A percentile compares a stretch with the other conserved stretches of the same genome.
Conservation (phyloP, 2,329 filamentous ascomycete species). For the Trichoderma asperellum region DNA sequence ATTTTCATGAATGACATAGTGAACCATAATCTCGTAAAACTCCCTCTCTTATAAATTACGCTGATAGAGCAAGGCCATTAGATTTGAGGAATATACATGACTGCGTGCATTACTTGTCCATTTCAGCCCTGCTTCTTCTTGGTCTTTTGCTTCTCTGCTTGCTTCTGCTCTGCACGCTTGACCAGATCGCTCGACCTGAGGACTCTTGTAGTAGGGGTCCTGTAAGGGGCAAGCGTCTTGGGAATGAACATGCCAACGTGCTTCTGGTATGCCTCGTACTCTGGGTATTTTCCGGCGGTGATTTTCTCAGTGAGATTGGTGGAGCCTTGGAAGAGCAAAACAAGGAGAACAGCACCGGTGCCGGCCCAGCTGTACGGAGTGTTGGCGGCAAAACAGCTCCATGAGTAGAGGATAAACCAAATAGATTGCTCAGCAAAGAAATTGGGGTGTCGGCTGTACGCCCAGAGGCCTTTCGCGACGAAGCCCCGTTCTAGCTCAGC, state of each 20-base stretch:
- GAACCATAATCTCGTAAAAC: not conserved
- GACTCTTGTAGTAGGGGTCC: conserved; percentile 49
- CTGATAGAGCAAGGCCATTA: not conserved
- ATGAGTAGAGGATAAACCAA: conserved; percentile 87
- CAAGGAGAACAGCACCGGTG: conserved; percentile 68
- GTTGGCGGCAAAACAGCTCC: conserved; percentile 76
- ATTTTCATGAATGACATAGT: not conserved
- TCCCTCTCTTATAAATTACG: not conserved
- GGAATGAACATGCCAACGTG: conserved; percentile 85
- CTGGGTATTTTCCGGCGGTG: conserved; percentile 79
- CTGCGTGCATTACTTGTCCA: not conserved
- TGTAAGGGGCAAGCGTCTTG: conserved; percentile 51
- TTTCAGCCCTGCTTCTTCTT: conserved; percentile 45
- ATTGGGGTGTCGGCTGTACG: conserved; percentile 89
- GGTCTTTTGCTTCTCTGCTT: conserved; percentile 35
- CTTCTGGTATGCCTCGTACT: conserved; percentile 83
- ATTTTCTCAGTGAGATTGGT: conserved; percentile 86
- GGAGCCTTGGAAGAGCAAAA: conserved; percentile 86
- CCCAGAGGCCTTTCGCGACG: conserved; percentile 81
- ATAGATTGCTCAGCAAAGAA: conserved; percentile 90
- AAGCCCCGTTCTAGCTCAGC: conserved; percentile 90
- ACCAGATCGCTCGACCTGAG: conserved; percentile 57
- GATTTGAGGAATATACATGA: conserved; percentile 29
- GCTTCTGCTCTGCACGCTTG: conserved; percentile 48
- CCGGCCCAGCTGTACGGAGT: conserved; percentile 78